These are phyloP conservation scores for Fusarium papillatum DNA, from an alignment of 2,329 filamentous ascomycete genomes.

Conservation along the genomic window DNA sequence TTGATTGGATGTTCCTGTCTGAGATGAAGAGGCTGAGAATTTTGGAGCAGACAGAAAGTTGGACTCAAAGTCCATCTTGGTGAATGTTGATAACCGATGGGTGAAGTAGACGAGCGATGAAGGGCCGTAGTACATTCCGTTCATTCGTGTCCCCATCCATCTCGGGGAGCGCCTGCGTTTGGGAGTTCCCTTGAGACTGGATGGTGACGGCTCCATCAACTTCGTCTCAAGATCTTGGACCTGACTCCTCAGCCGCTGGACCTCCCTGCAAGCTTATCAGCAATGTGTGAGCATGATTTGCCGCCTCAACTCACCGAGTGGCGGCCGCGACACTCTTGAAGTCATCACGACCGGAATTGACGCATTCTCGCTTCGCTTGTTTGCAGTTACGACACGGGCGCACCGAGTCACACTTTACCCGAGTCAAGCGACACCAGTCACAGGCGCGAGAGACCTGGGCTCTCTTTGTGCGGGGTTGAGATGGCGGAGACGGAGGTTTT, in stretches of 20 bases:
- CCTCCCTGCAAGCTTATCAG: constrained; percentile 34
- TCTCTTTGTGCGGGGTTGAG: constrained; percentile 44
- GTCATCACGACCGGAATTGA: constrained; percentile 39
- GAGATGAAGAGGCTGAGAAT: neutral
- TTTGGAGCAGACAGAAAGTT: neutral
- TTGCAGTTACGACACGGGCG: constrained; percentile 45
- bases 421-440: constrained; percentile 47
- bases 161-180: neutral
- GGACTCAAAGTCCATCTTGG: constrained; percentile 11
- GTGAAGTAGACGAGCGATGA: constrained; percentile 40
- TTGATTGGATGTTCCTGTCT: neutral
- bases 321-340: constrained; percentile 44
- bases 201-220: constrained; percentile 8
- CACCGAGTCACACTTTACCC: constrained; percentile 46
- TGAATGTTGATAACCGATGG: constrained; percentile 37
- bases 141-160: constrained; percentile 21
- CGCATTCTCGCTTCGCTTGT: constrained; percentile 40
- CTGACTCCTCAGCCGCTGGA: constrained; percentile 37
- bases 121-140: constrained; percentile 35
- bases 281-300: neutral
- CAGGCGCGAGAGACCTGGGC: constrained; percentile 47
- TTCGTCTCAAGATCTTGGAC: constrained; percentile 39
- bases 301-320: constrained; percentile 26
- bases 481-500: constrained; percentile 27
- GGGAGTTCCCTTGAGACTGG: neutral